Base-by-base conservation (phyloP, 441 rosid species). In the Eruca vesicaria region DNA sequence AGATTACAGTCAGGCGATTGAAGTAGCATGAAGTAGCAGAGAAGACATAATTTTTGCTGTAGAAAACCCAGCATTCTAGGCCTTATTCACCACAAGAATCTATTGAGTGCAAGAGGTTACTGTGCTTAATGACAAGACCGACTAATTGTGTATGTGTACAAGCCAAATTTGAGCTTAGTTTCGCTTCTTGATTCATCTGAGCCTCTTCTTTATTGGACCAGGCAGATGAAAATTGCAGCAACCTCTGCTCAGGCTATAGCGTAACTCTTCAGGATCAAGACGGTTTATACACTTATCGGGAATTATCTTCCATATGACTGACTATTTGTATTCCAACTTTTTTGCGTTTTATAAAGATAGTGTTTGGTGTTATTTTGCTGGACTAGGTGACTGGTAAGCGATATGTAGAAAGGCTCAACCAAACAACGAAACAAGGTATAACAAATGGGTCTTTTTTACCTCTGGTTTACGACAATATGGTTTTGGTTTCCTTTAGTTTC, bases 51-150 rank as follows among this genome's bases (percentile, higher is more conserved):
- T 28, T 77, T n/a, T n/a, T n/a, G n/a, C 85, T 19, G 99, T 86
- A 8, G 99, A 95, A 83, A 92, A n/a, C n/a, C 93, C 20, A 95
- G 91, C 90, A 87, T 91, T 66, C 87, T 95, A 69, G 98, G 95
- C 2, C 88, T 97, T 73, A 97, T n/a, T n/a, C n/a, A 97, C 72
- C 99, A 91, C 81, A 88, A 87, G 85, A 95, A 90, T 80, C 79
- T 95, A 67, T 83, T 93, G 75, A 88, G 91, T 70, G 80, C 93
- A 45, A 96, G 95, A n/a, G 99, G 97, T 7, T 95, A 93, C 77
- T 91, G 98, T 72, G 97, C 94, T 2, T 98, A 93, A 88, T 98
- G 97, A 67, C 92, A 89, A 82, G 99, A 91, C 65, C 97, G 95
- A 33, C 84, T 93, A 68, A 89, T 95, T 59, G 97, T 95, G 7